Conservation (phyloP, 2,329 filamentous ascomycete species). For the Cryphonectria nitschkei region DNA sequence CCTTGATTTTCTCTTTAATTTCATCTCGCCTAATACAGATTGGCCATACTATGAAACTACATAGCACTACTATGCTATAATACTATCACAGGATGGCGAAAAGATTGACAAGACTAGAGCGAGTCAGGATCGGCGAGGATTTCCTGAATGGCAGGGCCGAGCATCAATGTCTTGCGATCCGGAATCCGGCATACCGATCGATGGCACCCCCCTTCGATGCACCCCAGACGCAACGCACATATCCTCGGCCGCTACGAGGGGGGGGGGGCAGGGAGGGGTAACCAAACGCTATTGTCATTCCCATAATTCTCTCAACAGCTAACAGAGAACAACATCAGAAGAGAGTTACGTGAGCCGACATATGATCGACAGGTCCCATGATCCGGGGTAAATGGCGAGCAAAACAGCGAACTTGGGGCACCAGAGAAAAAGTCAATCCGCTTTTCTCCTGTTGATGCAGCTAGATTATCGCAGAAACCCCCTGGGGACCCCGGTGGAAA, state of each 20-base stretch:
- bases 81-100: background rate
- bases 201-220: background rate
- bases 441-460: background rate
- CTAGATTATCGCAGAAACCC: slow-evolving; percentile 8
- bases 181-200: slow-evolving; percentile 1
- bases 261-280: background rate
- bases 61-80: background rate
- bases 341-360: background rate
- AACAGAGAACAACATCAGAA: background rate
- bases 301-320: background rate
- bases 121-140: background rate
- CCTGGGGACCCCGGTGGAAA: slow-evolving; percentile 24
- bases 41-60: background rate
- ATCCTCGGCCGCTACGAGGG: background rate
- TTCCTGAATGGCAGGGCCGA: background rate
- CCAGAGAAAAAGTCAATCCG: background rate
- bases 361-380: background rate
- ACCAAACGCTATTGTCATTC: background rate
- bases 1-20: no score
- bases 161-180: background rate
- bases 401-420: slow-evolving; percentile 22
- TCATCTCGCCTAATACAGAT: background rate
- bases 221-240: background rate
- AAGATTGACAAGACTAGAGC: background rate
- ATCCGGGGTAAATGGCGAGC: slow-evolving; percentile 28